Base-by-base conservation (phyloP, 208 protist genomes). In the Novymonas esmeraldas region DNA sequence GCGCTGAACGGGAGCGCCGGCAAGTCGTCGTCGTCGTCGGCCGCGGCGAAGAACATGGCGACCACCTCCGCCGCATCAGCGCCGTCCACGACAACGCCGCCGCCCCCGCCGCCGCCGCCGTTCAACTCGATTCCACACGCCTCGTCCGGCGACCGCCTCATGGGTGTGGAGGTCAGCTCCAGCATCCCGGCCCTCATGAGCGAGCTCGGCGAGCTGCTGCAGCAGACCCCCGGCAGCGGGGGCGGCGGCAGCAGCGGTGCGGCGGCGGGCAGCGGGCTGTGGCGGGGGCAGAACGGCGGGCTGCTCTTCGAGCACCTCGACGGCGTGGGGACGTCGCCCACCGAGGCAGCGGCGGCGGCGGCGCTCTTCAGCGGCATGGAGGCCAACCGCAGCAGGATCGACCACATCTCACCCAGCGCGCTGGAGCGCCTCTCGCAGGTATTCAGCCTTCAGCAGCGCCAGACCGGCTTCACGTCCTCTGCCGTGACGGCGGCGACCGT, bases 281-380 rank as follows among this genome's bases (percentile, higher is more conserved):
- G 69, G 16, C 68, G 75, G 5, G 75, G 75, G 6, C 64, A 76
- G 33, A 71, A 76, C 24, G 75, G 75, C 1, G 75, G 75, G 3
- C 44, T 81, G 6, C 60, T 81, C 22, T 76, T 81, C 26, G 75
- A 76, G 36, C 49, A 74, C 28, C 14, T 67, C 9, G 69, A 74
- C 5, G 38, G 28, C 16, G 22, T 42, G 9, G 44, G 41, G n/a
- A 49, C 61, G 10, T 52, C 39, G 24, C 24, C 13, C 14, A 48
- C 3, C 1, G 70, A 64, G 26, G 46, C 58, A 0, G 29, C 54
- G 0, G 55, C 63, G 11, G 71, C 57, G 0, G 55, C 63, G 11
- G 71, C 57, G 38, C 34, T 59, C 18, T 67, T 58, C n/a, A 42
- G 51, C n/a, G 69, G 63, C 45, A 34, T 54, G 2, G 69, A 74